Base-by-base conservation (phyloP, 495 filamentous ascomycete species). In the Penicillium bovifimosum region DNA sequence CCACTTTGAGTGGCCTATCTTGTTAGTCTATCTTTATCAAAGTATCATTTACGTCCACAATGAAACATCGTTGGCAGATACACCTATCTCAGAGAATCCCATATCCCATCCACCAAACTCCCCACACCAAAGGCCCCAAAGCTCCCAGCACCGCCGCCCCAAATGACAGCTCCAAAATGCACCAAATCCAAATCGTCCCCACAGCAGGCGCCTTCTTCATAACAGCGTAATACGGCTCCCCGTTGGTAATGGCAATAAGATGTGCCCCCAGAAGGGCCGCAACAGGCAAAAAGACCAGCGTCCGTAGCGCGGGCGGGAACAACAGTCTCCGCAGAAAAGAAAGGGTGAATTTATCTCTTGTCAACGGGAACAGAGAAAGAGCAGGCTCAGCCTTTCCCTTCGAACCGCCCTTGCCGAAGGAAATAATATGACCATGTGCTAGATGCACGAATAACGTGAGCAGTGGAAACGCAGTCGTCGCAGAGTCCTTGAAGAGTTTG, bases 121-220 rank as follows among this genome's bases (percentile, higher is more conserved):
- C 76, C 74, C 85, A 97, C 1, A 66, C 69, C 57, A 75, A 49
- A 3, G 74, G 74, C 3, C 74, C 79, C 35, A 89, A 73, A 9
- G 76, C 69, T 8, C 79, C 68, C 28, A 77, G 64, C 7, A 84
- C 63, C 1, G 88, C 86, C 44, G 77, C 83, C 2, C 76, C 66
- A 47, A 95, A 73, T n/a, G 86, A 72, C 71, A 96, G 80, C 70
- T 98, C 93, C 41, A 96, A 73, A 31, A 96, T 83, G 14, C 85
- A 85, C 93, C 92, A 98, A 11, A 98, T 81, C 92, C 92, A 96
- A 16, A 96, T 65, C 13, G 87, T 90, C 1, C 90, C 95, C n/a
- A 95, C 65, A 17, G 90, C 82, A 17, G 93, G 93, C 0, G 90
- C 88, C 49, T 80, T 83, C 73, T 95, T 95, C 93, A 98, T 92